Evolutionary conservation across 169 alveolate species (phyloP).

Genomic region (Condylostoma magnum): DNA sequence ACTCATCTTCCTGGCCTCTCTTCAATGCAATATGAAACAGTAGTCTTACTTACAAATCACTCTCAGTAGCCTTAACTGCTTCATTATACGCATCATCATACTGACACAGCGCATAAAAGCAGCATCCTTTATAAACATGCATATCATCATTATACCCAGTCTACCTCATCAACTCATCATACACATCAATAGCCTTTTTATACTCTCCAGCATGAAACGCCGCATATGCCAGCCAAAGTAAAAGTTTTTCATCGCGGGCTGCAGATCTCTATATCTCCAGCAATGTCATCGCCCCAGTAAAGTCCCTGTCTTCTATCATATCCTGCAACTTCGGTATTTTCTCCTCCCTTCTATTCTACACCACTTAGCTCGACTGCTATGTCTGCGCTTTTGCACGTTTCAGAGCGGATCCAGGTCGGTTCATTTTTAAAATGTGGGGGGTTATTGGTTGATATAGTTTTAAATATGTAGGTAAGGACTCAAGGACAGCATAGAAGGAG

Average conservation of each 20-base stretch:
- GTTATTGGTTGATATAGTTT: too few relatives aligned
- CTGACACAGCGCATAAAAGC: constrained; percentile 74
- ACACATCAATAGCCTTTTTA: constrained; percentile 71
- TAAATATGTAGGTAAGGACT: too few relatives aligned
- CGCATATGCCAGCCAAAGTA: constrained; percentile 80
- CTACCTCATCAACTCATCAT: constrained; percentile 69
- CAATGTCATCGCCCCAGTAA: constrained; percentile 82
- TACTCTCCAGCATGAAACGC: constrained; percentile 88
- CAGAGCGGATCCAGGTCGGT: constrained; percentile 67
- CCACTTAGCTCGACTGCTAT: constrained; percentile 26
- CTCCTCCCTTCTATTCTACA: constrained; percentile 42
- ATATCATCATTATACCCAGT: constrained; percentile 62
- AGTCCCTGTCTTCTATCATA: constrained; percentile 74
- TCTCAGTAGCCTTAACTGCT: constrained; percentile 25
- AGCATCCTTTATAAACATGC: constrained; percentile 75
- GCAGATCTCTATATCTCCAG: constrained; percentile 70
- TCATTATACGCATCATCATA: constrained; percentile 71
- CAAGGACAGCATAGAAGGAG: too few relatives aligned
- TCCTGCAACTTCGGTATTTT: constrained; percentile 65
- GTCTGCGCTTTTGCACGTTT: constrained; percentile 43
- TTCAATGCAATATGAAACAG: constrained; percentile 85
- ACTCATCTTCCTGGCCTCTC: constrained; percentile 75
- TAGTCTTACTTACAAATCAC: constrained; percentile 50
- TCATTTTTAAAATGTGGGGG: constrained; percentile 47
- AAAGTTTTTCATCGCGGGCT: constrained; percentile 65